Percentiles rank a stretch among this genome's conserved stretches.
phyloP scores from a whole-genome alignment of 495 filamentous ascomycete genomes.

The Lasiosphaeria miniovina region DNA sequence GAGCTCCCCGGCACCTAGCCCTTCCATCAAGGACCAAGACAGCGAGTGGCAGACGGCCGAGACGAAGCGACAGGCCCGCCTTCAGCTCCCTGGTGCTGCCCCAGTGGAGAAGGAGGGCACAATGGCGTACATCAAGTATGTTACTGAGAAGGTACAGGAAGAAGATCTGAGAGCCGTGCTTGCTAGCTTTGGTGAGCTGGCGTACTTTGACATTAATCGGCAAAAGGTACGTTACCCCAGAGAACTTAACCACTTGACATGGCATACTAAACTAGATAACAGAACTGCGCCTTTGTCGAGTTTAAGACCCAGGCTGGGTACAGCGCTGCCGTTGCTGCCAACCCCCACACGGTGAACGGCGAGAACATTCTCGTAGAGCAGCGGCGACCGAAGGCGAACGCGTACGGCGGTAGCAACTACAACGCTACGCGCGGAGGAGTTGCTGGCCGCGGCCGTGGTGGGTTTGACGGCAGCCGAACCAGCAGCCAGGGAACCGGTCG shows the following conservation, averaged over 20 bases:
- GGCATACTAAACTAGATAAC: constrained; percentile 24
- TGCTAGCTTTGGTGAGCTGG: constrained; percentile 70
- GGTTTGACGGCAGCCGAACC: constrained; percentile 53
- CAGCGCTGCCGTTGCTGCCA: constrained; percentile 73
- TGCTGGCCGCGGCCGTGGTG: constrained; percentile 65
- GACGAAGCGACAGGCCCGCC: constrained; percentile 74
- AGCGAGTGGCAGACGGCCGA: constrained; percentile 80
- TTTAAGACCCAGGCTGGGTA: constrained; percentile 78
- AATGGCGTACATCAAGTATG: constrained; percentile 88
- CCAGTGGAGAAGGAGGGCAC: constrained; percentile 63
- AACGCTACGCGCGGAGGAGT: constrained; percentile 56
- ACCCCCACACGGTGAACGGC: constrained; percentile 78
- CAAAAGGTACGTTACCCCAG: constrained; percentile 63
- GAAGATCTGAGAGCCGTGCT: constrained; percentile 64
- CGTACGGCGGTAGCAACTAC: constrained; percentile 64
- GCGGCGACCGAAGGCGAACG: constrained; percentile 70
- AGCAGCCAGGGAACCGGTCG: constrained; percentile 63
- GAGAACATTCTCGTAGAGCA: constrained; percentile 85
- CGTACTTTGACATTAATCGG: constrained; percentile 86
- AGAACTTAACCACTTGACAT: background rate
- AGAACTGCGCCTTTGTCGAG: constrained; percentile 98
- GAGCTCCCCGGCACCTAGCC: constrained; percentile 25
- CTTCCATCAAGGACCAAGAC: constrained; percentile 44
- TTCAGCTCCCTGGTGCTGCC: constrained; percentile 47
- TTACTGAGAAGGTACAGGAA: constrained; percentile 75